Evolutionary conservation across 1,284 basidiomycete species (phyloP).

Genomic region (Coniferiporia sulphurascens): DNA sequence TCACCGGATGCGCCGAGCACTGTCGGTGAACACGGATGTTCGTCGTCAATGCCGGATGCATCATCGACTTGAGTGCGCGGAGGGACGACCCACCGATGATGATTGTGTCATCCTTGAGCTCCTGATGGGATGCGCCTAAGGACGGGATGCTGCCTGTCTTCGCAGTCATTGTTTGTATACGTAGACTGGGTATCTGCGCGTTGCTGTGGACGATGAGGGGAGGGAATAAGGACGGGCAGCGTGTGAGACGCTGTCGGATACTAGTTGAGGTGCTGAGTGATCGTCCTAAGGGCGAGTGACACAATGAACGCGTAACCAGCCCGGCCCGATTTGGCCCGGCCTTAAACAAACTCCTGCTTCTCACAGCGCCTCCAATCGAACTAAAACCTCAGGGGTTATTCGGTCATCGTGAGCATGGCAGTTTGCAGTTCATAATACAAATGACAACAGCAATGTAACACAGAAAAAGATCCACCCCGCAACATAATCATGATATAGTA

Average conservation of each 20-base stretch:
- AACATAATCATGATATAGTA: slow-evolving; percentile 30
- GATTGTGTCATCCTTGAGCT: slow-evolving; percentile 81
- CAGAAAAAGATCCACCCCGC: slow-evolving; percentile 9
- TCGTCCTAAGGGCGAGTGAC: neutral
- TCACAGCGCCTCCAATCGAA: no score
- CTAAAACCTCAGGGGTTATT: no score
- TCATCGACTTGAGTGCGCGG: slow-evolving; percentile 7
- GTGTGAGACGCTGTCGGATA: slow-evolving; percentile 12
- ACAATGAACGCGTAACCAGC: neutral
- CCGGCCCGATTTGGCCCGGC: neutral
- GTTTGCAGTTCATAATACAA: neutral
- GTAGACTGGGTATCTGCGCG: neutral
- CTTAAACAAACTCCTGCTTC: neutral
- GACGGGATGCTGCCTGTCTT: slow-evolving; percentile 76
- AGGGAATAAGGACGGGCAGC: slow-evolving; percentile 3
- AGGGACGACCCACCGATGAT: slow-evolving; percentile 64
- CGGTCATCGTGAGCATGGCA: neutral
- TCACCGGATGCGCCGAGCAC: slow-evolving; percentile 97
- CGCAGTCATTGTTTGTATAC: neutral
- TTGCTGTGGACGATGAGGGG: no score
- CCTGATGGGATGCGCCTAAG: slow-evolving; percentile 70
- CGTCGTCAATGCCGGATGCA: neutral
- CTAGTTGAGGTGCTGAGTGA: slow-evolving; percentile 15
- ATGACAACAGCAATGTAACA: slow-evolving; percentile 8
- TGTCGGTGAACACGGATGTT: slow-evolving; percentile 29